Conservation (phyloP, 2,329 filamentous ascomycete species). For the Ascochyta pisi region DNA sequence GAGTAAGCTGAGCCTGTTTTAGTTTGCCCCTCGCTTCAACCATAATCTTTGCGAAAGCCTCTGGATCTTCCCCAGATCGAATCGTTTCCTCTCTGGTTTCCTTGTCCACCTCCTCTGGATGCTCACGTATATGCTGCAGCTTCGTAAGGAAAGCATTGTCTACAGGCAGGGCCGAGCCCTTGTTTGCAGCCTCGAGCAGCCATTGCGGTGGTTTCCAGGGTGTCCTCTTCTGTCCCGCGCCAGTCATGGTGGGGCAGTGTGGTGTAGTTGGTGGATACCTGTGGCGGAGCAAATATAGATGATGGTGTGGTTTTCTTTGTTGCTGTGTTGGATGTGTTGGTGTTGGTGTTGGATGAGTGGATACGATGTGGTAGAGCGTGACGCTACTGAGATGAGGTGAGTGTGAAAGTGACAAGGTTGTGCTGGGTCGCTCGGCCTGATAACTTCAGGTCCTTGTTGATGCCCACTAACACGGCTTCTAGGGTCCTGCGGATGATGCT, state of each 20-base stretch:
- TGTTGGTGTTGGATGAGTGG: too few relatives aligned
- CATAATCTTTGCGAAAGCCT: not conserved
- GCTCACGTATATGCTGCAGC: not conserved
- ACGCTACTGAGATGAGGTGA: not conserved
- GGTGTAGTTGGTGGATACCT: not conserved
- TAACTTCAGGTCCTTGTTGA: not conserved
- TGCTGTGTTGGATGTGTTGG: too few relatives aligned
- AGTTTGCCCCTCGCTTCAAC: not conserved
- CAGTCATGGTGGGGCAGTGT: not conserved
- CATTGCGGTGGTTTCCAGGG: not conserved
- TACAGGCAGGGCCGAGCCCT: conserved; percentile 1
- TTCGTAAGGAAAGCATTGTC: not conserved
- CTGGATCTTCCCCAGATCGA: not conserved
- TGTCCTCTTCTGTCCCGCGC: not conserved
- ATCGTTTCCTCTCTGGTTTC: not conserved
- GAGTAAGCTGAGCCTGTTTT: not conserved
- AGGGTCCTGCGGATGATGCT: not conserved
- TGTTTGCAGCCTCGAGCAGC: conserved; percentile 3
- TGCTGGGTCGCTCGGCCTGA: not conserved
- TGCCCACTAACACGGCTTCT: not conserved
- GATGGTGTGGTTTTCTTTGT: not conserved
- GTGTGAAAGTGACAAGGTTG: not conserved
- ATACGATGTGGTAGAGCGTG: too few relatives aligned
- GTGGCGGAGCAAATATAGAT: not conserved
- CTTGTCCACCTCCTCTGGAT: not conserved